phyloP scores from a whole-genome alignment of 2,329 filamentous ascomycete species.

The Chaetomium globosum region DNA sequence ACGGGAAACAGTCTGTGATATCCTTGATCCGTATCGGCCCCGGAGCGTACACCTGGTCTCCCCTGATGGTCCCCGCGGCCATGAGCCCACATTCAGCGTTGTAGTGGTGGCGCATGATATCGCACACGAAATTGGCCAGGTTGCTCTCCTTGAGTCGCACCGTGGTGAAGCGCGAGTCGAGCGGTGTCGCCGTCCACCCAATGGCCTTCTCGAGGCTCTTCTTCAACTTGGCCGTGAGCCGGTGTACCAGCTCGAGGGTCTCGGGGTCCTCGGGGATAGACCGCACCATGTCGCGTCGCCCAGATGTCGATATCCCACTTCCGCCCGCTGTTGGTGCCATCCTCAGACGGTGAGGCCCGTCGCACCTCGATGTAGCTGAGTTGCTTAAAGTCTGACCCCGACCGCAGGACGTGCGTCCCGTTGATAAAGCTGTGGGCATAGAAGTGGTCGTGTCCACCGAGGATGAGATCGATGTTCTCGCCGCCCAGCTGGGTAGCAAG shows the following conservation, averaged over 20 bases:
- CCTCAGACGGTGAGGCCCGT: slow-evolving; percentile 51
- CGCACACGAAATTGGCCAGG: slow-evolving; percentile 86
- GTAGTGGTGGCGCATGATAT: slow-evolving; percentile 86
- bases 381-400: slow-evolving; percentile 89
- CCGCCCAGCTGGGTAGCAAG: slow-evolving; percentile 74
- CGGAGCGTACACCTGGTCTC: slow-evolving; percentile 84
- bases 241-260: slow-evolving; percentile 64
- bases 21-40: slow-evolving; percentile 77
- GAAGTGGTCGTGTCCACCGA: slow-evolving; percentile 89
- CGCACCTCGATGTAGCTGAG: slow-evolving; percentile 83
- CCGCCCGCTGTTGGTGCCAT: slow-evolving; percentile 37
- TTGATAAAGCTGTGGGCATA: slow-evolving; percentile 79
- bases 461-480: slow-evolving; percentile 73
- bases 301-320: slow-evolving; percentile 80
- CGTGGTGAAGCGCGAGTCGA: slow-evolving; percentile 85
- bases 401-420: slow-evolving; percentile 80
- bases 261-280: slow-evolving; percentile 65
- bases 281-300: slow-evolving; percentile 70
- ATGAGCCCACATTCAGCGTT: slow-evolving; percentile 79
- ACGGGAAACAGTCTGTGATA: slow-evolving; percentile 87
- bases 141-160: slow-evolving; percentile 79
- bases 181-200: slow-evolving; percentile 77
- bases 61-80: slow-evolving; percentile 82
- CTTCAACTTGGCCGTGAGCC: slow-evolving; percentile 72
- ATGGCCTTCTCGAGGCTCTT: slow-evolving; percentile 79